phyloP scores from a whole-genome alignment of 352 stramenopile species.

The Phytophthora europaea region DNA sequence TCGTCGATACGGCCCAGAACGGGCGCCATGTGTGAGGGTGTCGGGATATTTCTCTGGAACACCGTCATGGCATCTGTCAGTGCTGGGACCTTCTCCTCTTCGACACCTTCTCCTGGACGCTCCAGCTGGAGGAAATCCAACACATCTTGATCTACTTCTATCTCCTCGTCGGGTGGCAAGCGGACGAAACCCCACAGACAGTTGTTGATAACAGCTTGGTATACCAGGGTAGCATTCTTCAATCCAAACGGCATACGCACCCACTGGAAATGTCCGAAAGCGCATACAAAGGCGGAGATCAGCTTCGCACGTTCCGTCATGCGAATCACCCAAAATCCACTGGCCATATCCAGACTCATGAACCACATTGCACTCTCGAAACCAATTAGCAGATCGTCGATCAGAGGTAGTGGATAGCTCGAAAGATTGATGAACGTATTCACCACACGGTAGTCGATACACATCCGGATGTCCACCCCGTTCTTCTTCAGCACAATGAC shows the following conservation, averaged over 20 bases:
- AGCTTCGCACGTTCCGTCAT: constrained; percentile 26
- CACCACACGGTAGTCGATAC: constrained; percentile 34
- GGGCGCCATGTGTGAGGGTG: too few relatives aligned
- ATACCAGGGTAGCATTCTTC: constrained; percentile 28
- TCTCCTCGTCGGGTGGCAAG: not conserved
- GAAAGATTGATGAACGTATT: constrained; percentile 24
- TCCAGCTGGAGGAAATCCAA: too few relatives aligned
- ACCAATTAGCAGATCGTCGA: too few relatives aligned
- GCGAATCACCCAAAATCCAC: constrained; percentile 29
- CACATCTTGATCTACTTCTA: not conserved
- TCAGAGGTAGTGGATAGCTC: too few relatives aligned
- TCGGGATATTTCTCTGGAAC: too few relatives aligned
- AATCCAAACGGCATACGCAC: constrained; percentile 18
- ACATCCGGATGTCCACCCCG: constrained; percentile 12
- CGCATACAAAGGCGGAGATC: constrained; percentile 34
- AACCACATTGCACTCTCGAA: too few relatives aligned
- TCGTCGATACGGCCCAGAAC: too few relatives aligned
- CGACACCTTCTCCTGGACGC: too few relatives aligned
- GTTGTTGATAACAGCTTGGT: constrained; percentile 29
- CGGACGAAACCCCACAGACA: constrained; percentile 21
- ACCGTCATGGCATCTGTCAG: too few relatives aligned
- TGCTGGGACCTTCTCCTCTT: too few relatives aligned
- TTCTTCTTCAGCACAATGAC: constrained; percentile 19
- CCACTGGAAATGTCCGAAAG: constrained; percentile 37
- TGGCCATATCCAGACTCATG: constrained; percentile 24